A percentile compares a stretch with the other conserved stretches of the same genome.
Conservation (phyloP, 345 rosid species). For the Lenwebbia sp. region DNA sequence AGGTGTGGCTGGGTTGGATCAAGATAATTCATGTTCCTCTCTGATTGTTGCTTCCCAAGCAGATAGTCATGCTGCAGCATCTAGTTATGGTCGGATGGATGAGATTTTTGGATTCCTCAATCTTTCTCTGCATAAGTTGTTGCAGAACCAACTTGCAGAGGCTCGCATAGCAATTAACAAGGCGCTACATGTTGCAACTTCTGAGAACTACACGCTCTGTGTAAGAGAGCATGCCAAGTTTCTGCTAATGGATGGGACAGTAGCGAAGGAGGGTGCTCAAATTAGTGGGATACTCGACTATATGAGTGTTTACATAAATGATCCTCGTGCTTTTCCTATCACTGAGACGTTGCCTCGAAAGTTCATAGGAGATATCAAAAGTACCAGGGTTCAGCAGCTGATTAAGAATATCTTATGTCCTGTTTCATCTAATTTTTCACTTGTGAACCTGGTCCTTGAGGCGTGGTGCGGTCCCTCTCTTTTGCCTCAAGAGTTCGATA, state of each 20-base stretch:
- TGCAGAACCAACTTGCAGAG: constrained; percentile 41
- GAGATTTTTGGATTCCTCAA: constrained; percentile 65
- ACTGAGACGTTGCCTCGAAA: constrained; percentile 53
- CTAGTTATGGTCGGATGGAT: constrained; percentile 28
- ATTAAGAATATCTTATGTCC: constrained; percentile 48
- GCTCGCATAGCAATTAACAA: constrained; percentile 43
- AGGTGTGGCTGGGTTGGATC: constrained; percentile 5
- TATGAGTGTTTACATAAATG: constrained; percentile 45
- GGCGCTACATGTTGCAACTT: constrained; percentile 45
- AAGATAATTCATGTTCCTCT: constrained; percentile 5
- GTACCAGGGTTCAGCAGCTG: constrained; percentile 51
- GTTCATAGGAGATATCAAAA: constrained; percentile 45
- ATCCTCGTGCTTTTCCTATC: constrained; percentile 25
- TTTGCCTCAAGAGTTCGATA: constrained; percentile 37
- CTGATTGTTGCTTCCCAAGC: constrained; percentile 15
- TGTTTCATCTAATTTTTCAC: constrained; percentile 28
- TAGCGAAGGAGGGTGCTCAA: constrained; percentile 18
- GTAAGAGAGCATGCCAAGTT: constrained; percentile 65
- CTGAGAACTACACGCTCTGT: constrained; percentile 37
- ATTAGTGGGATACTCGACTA: constrained; percentile 30
- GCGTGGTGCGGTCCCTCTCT: constrained; percentile 72
- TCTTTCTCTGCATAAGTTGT: constrained; percentile 48
- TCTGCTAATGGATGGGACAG: constrained; percentile 24
- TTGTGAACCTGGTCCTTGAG: constrained; percentile 62
- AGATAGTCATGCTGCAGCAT: constrained; percentile 9